Evolutionary conservation across 257 asterid genomes (phyloP).

Genomic region (Fraxinus cuspidata): DNA sequence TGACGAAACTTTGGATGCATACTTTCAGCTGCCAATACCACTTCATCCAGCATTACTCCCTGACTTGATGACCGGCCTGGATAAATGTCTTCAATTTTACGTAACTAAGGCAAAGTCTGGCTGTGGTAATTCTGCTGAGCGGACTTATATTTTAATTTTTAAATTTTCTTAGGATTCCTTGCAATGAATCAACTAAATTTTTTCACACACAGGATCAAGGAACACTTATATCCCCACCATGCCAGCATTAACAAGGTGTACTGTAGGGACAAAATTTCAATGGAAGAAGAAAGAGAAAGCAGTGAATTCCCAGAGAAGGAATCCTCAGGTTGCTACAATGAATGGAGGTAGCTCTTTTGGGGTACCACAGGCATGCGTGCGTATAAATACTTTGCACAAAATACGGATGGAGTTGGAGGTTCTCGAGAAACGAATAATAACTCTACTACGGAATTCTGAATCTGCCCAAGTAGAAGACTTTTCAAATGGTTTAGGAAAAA

Average conservation of each 20-base stretch:
- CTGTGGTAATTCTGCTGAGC: constrained; percentile 60
- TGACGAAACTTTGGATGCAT: constrained; percentile 91
- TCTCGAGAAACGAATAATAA: constrained; percentile 82
- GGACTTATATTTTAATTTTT: background rate
- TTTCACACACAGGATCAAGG: constrained; percentile 62
- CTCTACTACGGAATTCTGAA: constrained; percentile 87
- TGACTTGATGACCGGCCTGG: constrained; percentile 77
- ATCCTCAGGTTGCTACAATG: constrained; percentile 73
- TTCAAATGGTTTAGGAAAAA: constrained; percentile 67
- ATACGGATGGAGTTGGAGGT: constrained; percentile 69
- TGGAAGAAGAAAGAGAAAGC: constrained; percentile 88
- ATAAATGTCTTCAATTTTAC: constrained; percentile 84
- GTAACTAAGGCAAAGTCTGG: constrained; percentile 84
- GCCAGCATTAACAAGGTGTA: constrained; percentile 95
- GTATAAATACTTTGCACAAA: constrained; percentile 86
- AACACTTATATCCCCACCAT: constrained; percentile 70
- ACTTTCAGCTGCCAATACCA: constrained; percentile 89
- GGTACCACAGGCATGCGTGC: constrained; percentile 75
- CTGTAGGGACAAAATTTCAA: constrained; percentile 56
- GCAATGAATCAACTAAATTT: constrained; percentile 12
- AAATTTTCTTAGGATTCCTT: constrained; percentile 8
- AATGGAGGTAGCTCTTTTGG: constrained; percentile 66
- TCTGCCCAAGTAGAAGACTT: constrained; percentile 84
- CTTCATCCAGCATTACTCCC: constrained; percentile 96
- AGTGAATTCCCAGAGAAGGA: constrained; percentile 51